Evolutionary conservation across 2,329 filamentous ascomycete genomes (phyloP).

Genomic region (Dactylellina cionopaga): DNA sequence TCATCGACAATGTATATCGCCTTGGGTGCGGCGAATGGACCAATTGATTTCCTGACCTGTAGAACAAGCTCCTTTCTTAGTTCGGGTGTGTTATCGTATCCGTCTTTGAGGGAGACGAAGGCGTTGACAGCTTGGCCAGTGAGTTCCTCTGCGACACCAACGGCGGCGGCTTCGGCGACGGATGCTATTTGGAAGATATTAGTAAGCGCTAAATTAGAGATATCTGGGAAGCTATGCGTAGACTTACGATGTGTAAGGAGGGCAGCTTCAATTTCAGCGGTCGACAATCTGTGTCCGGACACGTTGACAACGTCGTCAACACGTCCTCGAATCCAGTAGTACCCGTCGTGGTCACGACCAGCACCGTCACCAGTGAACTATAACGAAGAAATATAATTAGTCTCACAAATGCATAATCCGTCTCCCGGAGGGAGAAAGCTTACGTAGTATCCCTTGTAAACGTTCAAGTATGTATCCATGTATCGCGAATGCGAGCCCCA

Average conservation of each 20-base stretch:
- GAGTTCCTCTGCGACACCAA: constrained; percentile 90
- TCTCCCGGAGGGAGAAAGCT: constrained; percentile 61
- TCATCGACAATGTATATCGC: constrained; percentile 90
- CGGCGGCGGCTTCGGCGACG: constrained; percentile 93
- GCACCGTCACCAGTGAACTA: constrained; percentile 93
- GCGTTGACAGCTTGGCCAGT: constrained; percentile 97
- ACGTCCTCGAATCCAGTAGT: constrained; percentile 99
- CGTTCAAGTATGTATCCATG: constrained; percentile 97
- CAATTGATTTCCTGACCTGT: constrained; percentile 96
- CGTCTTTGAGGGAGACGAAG: constrained; percentile 91
- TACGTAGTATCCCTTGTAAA: constrained; percentile 98
- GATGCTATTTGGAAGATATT: constrained; percentile 63
- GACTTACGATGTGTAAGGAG: constrained; percentile 84
- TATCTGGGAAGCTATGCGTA: too few relatives aligned
- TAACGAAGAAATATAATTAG: constrained; percentile 8
- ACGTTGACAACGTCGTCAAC: constrained; percentile 99
- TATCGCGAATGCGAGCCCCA: constrained; percentile 98
- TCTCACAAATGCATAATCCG: not conserved
- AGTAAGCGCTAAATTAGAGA: too few relatives aligned
- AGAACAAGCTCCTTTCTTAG: constrained; percentile 92
- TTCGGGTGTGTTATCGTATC: constrained; percentile 77
- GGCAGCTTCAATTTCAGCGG: constrained; percentile 96
- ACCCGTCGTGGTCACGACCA: constrained; percentile 94
- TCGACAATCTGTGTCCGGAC: constrained; percentile 92
- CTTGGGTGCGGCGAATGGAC: constrained; percentile 96